Evolutionary conservation across 495 filamentous ascomycete genomes (phyloP).

Genomic region (Pseudomonodictys pantanalensis): DNA sequence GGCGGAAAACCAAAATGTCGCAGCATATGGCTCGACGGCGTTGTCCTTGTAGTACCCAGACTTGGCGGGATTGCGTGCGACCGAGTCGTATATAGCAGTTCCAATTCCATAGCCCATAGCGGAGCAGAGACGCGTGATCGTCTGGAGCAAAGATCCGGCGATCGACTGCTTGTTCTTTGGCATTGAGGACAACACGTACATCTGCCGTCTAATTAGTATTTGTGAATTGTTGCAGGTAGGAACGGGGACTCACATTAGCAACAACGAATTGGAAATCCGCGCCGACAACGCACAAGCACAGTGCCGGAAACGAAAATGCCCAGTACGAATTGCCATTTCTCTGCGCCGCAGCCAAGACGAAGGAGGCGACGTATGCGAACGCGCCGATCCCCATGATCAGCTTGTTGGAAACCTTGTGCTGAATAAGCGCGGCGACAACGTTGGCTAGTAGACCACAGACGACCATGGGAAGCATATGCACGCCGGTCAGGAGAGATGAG

Average conservation of each 20-base stretch:
- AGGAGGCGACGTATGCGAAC: conserved; percentile 34
- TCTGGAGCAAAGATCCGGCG: conserved; percentile 44
- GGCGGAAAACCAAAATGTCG: conserved; percentile 36
- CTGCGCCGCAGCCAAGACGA: conserved; percentile 39
- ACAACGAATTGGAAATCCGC: conserved; percentile 57
- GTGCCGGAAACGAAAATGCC: conserved; percentile 41
- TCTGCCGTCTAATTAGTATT: conserved; percentile 26
- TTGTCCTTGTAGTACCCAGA: conserved; percentile 36
- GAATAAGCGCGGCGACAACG: conserved; percentile 40
- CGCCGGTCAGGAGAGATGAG: conserved; percentile 37
- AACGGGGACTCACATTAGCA: conserved; percentile 50
- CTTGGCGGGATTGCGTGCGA: conserved; percentile 27
- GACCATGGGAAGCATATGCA: conserved; percentile 42
- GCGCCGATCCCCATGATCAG: conserved; percentile 42
- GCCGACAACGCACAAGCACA: conserved; percentile 39
- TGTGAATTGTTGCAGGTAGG: background rate
- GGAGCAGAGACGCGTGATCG: conserved; percentile 39
- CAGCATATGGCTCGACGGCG: conserved; percentile 38
- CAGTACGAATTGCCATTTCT: conserved; percentile 39
- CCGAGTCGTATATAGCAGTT: conserved; percentile 41
- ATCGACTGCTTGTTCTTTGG: conserved; percentile 40
- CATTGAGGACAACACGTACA: conserved; percentile 45
- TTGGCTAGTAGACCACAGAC: conserved; percentile 40
- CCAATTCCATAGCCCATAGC: conserved; percentile 41
- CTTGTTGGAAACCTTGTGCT: conserved; percentile 44